A percentile compares a stretch with the other conserved stretches of the same genome.
Conservation (phyloP, 805 yeast genomes). For the Yamadazyma laniorum region DNA sequence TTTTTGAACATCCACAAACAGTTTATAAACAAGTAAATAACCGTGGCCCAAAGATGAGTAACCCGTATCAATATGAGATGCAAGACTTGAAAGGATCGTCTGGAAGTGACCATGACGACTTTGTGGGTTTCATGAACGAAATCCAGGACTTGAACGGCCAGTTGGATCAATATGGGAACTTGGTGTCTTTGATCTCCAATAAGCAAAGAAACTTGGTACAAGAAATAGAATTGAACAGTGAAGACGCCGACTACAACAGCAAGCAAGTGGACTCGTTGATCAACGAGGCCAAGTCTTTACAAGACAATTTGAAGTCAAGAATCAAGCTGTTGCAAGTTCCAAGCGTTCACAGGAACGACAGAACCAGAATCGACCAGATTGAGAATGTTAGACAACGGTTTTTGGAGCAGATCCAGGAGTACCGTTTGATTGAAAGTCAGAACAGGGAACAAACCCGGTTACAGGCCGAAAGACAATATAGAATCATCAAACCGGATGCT, state of each 20-base stretch:
- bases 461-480: conserved; percentile 91
- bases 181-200: conserved; percentile 38
- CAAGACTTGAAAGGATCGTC: conserved; percentile 19
- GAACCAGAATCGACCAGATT: conserved; percentile 85
- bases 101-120: conserved; percentile 37
- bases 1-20: conserved; percentile 1
- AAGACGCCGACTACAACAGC: conserved; percentile 56
- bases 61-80: conserved; percentile 35
- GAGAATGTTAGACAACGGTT: conserved; percentile 84
- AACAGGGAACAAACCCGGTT: conserved; percentile 80
- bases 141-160: conserved; percentile 43
- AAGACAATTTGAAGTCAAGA: conserved; percentile 68
- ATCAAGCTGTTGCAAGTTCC: conserved; percentile 74
- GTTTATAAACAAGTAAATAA: background rate
- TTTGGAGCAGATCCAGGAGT: conserved; percentile 80
- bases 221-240: conserved; percentile 39
- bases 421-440: conserved; percentile 80
- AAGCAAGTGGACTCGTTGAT: conserved; percentile 74
- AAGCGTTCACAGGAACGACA: conserved; percentile 57
- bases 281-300: conserved; percentile 76
- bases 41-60: conserved; percentile 27
- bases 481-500: conserved; percentile 83
- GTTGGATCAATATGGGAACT: conserved; percentile 40
- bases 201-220: conserved; percentile 42
- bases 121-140: conserved; percentile 45